Evolutionary conservation across 2,329 filamentous ascomycete species (phyloP).

Genomic region (Akanthomyces lecanii): DNA sequence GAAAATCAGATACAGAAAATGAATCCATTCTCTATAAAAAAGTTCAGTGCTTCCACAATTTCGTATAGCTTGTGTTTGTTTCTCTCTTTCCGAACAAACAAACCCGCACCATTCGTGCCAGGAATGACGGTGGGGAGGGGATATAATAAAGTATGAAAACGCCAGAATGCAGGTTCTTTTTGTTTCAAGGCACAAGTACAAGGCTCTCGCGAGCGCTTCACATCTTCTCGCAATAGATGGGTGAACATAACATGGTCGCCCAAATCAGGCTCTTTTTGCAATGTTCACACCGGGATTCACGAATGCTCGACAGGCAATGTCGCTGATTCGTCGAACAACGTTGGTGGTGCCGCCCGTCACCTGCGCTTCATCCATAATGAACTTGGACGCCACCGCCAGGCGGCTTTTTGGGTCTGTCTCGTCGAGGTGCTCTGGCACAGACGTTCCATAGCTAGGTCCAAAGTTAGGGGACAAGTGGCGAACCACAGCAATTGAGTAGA

Average conservation of each 20-base stretch:
- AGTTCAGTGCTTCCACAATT: background rate
- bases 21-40: background rate
- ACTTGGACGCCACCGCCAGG: conserved; percentile 65
- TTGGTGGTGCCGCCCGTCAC: conserved; percentile 68
- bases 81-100: background rate
- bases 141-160: conserved; percentile 13
- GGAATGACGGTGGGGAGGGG: background rate
- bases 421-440: conserved; percentile 56
- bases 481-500: conserved; percentile 82
- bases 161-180: background rate
- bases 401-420: conserved; percentile 64
- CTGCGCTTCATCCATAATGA: conserved; percentile 61
- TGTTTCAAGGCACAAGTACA: background rate
- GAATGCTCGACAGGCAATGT: conserved; percentile 60
- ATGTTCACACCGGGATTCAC: conserved; percentile 49
- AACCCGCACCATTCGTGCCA: background rate
- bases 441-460: conserved; percentile 53
- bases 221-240: background rate
- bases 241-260: background rate
- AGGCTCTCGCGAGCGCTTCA: background rate
- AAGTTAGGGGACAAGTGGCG: conserved; percentile 67
- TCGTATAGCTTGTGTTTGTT: background rate
- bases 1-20: background rate
- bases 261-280: conserved; percentile 27
- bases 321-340: conserved; percentile 65